Percentiles rank a stretch among this genome's conserved stretches.
Evolutionary conservation across 73 alveolate genomes (phyloP).

Genomic region (Stentor coeruleus): DNA sequence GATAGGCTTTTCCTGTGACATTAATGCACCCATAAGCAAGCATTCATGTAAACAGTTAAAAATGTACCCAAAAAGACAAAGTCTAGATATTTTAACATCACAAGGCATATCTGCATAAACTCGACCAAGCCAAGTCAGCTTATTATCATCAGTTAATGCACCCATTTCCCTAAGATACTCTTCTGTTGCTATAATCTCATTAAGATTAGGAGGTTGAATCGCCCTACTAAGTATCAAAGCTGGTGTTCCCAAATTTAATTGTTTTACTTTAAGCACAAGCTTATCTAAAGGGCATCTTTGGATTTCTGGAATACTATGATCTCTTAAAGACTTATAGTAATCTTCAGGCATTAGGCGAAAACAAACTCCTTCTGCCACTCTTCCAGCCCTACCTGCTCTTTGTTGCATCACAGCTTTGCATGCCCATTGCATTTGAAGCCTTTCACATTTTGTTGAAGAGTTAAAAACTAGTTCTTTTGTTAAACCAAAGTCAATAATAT

Average conservation of each 20-base stretch:
- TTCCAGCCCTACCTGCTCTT: slow-evolving; percentile 93
- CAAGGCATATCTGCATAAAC: slow-evolving; percentile 88
- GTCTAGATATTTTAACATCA: slow-evolving; percentile 75
- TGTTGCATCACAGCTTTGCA: slow-evolving; percentile 91
- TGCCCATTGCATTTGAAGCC: slow-evolving; percentile 82
- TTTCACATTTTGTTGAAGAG: slow-evolving; percentile 77
- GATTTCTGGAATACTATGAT: slow-evolving; percentile 91
- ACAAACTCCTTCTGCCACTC: slow-evolving; percentile 69
- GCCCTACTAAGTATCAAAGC: slow-evolving; percentile 80
- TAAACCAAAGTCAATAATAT: slow-evolving; percentile 90
- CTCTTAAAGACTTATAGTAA: slow-evolving; percentile 67
- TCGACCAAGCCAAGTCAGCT: slow-evolving; percentile 79
- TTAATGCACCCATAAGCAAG: slow-evolving; percentile 71
- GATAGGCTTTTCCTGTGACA: slow-evolving; percentile 62
- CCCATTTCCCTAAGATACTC: slow-evolving; percentile 78
- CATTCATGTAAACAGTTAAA: slow-evolving; percentile 75
- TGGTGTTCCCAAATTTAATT: slow-evolving; percentile 72
- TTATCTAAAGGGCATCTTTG: slow-evolving; percentile 96
- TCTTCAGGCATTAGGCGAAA: slow-evolving; percentile 76
- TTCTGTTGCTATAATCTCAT: slow-evolving; percentile 67
- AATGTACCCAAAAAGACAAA: slow-evolving; percentile 72
- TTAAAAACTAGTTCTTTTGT: slow-evolving; percentile 90
- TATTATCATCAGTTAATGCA: slow-evolving; percentile 60
- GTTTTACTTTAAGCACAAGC: slow-evolving; percentile 85
- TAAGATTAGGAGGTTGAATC: slow-evolving; percentile 75